Conservation (phyloP, 1,284 basidiomycete genomes). For the Rhodotorula sp. region DNA sequence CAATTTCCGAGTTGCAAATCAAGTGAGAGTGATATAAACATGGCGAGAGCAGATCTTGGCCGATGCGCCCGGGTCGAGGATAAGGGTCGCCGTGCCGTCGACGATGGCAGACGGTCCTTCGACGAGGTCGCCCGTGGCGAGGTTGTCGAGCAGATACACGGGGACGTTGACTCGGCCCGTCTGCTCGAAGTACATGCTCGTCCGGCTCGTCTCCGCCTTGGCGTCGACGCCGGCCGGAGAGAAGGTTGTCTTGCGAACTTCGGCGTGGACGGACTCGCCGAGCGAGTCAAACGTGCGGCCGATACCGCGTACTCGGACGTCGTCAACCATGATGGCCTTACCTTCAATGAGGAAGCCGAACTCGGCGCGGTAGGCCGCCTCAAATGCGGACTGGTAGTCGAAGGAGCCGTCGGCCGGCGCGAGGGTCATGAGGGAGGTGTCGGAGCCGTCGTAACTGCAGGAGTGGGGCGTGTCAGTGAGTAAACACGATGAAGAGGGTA, state of each 20-base stretch:
- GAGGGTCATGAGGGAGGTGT: slow-evolving; percentile 48
- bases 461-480: background rate
- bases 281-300: slow-evolving; percentile 84
- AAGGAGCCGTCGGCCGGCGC: slow-evolving; percentile 14
- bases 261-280: slow-evolving; percentile 73
- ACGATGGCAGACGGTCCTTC: slow-evolving; percentile 83
- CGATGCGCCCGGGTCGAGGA: slow-evolving; percentile 67
- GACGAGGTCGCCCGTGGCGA: slow-evolving; percentile 68
- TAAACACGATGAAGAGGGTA: background rate
- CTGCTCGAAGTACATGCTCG: slow-evolving; percentile 29
- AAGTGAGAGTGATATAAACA: slow-evolving; percentile 60
- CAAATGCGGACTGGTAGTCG: slow-evolving; percentile 59
- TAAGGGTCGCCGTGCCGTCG: slow-evolving; percentile 88
- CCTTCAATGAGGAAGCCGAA: slow-evolving; percentile 90
- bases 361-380: slow-evolving; percentile 48
- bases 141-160: slow-evolving; percentile 18
- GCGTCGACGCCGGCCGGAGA: slow-evolving; percentile 2
- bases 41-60: slow-evolving; percentile 68
- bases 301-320: slow-evolving; percentile 75
- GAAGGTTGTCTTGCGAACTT: slow-evolving; percentile 49
- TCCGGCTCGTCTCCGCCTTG: slow-evolving; percentile 16
- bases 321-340: slow-evolving; percentile 73
- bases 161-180: slow-evolving; percentile 17
- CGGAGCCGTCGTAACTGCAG: slow-evolving; percentile 44
- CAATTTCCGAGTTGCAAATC: background rate